Evolutionary conservation across 2,329 filamentous ascomycete species (phyloP), one percentile per base, ranked within the genome.

Genomic region (Diaporthe nobilis): DNA sequence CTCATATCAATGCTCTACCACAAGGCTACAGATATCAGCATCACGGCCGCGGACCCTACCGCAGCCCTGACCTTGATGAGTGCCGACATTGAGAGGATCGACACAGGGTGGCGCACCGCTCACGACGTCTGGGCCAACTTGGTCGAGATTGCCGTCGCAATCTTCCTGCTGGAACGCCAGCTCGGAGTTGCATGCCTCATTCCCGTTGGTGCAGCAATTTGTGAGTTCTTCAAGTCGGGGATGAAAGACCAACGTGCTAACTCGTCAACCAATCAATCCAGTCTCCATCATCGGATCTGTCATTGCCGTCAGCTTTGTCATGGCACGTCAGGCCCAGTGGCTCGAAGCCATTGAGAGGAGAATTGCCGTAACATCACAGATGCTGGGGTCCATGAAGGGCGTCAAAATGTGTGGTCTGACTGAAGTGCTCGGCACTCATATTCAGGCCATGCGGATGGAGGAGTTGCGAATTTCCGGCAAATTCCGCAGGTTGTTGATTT

Each of bases 81-180:
- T 73, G 83, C 85, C 4, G 87, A 89, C 65, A 81, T 88, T 13
- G 87, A 88, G 74, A 82, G 84, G 7, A 84, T 88, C 4, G 79
- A 82, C 2, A 60, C 78, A 0, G 86, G 85, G 0, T 80, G 83
- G 5, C 73, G 78, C 4, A 77, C 73, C 1, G 73, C 86, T 44
- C 87, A 94, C 20, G 92, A 94, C 58, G 87, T 96, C 1, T 94
- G 94, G 81, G 86, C 87, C 57, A 87, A 90, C 68, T 84, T 89
- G 1, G 87, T 89, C 74, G 87, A 90, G 75, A 86, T 90, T 34
- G 85, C 84, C 10, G 90, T 92, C 4, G 88, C 91, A 1, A 88
- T 94, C 34, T 90, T 84, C 79, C 82, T 90, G 0, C 81, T 91
- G 37, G 39, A 63, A 20, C 60, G 60, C n/a, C 37, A 63, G 39